A percentile compares a stretch with the other conserved stretches of the same genome.
These are phyloP conservation scores for Chlorella sp. DNA, from an alignment of 139 green algal genomes.

Conservation along the genomic window DNA sequence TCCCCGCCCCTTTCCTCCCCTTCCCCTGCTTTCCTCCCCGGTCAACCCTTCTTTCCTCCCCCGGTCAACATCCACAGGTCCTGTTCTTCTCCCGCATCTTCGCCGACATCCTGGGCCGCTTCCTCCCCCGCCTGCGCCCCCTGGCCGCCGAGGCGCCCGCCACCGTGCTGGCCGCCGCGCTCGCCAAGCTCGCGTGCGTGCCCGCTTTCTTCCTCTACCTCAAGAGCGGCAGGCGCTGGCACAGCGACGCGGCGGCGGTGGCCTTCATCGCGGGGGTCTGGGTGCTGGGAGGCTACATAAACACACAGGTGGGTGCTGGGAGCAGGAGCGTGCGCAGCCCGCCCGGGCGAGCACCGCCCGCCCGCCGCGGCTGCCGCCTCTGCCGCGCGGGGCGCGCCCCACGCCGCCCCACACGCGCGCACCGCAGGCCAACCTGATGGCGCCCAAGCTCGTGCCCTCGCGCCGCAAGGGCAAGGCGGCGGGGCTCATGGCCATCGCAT, in stretches of 20 bases:
- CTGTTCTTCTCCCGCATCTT: constrained; percentile 80
- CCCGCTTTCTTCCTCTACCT: constrained; percentile 75
- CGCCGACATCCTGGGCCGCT: constrained; percentile 67
- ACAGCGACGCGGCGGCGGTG: constrained; percentile 51
- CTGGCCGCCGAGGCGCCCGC: constrained; percentile 41
- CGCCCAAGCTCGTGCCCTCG: constrained; percentile 53
- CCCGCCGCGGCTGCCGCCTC: too few relatives aligned
- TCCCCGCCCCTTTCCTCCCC: background rate
- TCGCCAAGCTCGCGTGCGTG: constrained; percentile 24
- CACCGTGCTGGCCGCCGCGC: constrained; percentile 43
- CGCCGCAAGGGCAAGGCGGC: constrained; percentile 55
- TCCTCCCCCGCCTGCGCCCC: constrained; percentile 53
- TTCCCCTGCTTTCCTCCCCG: too few relatives aligned
- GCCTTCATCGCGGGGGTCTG: constrained; percentile 52
- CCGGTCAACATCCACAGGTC: constrained; percentile 57
- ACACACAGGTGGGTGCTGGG: too few relatives aligned
- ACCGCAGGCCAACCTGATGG: constrained; percentile 79
- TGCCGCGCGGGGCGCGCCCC: too few relatives aligned
- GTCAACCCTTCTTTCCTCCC: background rate
- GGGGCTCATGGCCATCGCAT: constrained; percentile 69
- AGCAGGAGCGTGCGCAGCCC: too few relatives aligned
- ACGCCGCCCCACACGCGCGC: too few relatives aligned
- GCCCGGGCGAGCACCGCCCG: too few relatives aligned
- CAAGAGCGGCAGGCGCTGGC: constrained; percentile 36
- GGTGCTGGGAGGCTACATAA: constrained; percentile 63